Evolutionary conservation across 495 filamentous ascomycete species (phyloP).

Genomic region (Penicillium turbatum): DNA sequence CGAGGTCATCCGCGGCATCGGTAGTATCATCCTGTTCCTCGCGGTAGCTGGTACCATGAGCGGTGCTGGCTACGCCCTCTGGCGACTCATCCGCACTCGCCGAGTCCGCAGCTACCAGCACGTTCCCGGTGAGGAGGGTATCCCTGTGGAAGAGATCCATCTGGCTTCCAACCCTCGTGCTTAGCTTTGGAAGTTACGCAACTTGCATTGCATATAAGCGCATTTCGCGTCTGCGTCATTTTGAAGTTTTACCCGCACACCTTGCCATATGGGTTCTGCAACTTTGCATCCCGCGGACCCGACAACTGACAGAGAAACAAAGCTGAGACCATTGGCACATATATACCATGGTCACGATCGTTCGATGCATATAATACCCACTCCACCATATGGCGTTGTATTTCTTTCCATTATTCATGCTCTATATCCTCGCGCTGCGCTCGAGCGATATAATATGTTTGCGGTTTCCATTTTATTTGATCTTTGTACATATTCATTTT

Average conservation of each 20-base stretch:
- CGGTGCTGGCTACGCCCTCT: conserved; percentile 25
- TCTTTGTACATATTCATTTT: not conserved
- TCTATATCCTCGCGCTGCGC: not conserved
- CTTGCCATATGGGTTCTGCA: not conserved
- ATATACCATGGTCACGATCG: conserved; percentile 22
- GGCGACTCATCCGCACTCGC: conserved; percentile 22
- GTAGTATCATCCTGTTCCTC: conserved; percentile 34
- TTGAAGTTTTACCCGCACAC: not conserved
- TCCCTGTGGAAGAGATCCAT: conserved; percentile 25
- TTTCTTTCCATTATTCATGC: not conserved
- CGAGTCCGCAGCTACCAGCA: conserved; percentile 32
- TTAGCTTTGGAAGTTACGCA: conserved; percentile 12
- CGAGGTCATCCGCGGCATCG: conserved; percentile 34
- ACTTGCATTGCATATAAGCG: conserved; percentile 13
- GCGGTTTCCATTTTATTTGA: not conserved
- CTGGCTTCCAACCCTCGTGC: conserved; percentile 12
- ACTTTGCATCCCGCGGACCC: not conserved
- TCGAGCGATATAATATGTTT: not conserved
- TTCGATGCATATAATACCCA: conserved; percentile 28
- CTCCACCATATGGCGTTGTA: conserved; percentile 20
- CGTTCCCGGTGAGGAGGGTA: conserved; percentile 32
- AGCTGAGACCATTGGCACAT: conserved; percentile 17
- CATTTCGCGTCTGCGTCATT: conserved; percentile 10
- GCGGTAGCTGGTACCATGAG: conserved; percentile 24
- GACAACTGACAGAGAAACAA: too few species aligned